A percentile compares a stretch with the other conserved stretches of the same genome.
Conservation (phyloP, 192 early-diverging fungal genomes). For the Spizellomyces sp. region DNA sequence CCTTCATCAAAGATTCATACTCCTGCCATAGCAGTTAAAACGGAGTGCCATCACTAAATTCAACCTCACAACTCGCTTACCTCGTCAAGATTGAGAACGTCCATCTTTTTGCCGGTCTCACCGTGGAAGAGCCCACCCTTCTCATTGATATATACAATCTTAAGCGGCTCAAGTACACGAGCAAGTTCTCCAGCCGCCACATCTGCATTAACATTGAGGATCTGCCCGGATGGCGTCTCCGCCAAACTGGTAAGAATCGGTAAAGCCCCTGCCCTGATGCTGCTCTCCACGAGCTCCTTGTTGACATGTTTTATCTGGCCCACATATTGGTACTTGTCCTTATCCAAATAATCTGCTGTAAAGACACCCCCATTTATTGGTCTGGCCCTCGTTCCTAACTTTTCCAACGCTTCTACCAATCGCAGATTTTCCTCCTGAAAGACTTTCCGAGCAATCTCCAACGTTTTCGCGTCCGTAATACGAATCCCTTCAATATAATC, state of each 20-base stretch:
- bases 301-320: constrained; percentile 90
- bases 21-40: constrained; percentile 58
- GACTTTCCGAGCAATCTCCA: constrained; percentile 92
- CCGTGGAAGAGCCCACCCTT: constrained; percentile 96
- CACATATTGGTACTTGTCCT: constrained; percentile 92
- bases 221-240: constrained; percentile 93
- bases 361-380: constrained; percentile 97
- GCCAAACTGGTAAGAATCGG: constrained; percentile 96
- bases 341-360: constrained; percentile 93
- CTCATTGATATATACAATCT: constrained; percentile 97
- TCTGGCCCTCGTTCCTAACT: constrained; percentile 91
- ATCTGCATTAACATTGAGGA: constrained; percentile 99
- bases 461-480: constrained; percentile 90
- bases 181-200: constrained; percentile 97
- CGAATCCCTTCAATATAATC: constrained; percentile 96
- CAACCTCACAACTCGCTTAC: constrained; percentile 44
- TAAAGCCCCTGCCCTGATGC: constrained; percentile 90
- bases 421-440: constrained; percentile 96
- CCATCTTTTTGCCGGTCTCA: constrained; percentile 93
- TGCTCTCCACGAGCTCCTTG: constrained; percentile 91
- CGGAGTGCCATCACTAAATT: neutral
- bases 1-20: constrained; percentile 90
- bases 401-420: constrained; percentile 95
- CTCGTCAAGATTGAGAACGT: constrained; percentile 97
- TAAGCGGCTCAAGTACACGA: constrained; percentile 92